phyloP scores from a whole-genome alignment of 768 basidiomycete genomes.

The Agaricus blazei region DNA sequence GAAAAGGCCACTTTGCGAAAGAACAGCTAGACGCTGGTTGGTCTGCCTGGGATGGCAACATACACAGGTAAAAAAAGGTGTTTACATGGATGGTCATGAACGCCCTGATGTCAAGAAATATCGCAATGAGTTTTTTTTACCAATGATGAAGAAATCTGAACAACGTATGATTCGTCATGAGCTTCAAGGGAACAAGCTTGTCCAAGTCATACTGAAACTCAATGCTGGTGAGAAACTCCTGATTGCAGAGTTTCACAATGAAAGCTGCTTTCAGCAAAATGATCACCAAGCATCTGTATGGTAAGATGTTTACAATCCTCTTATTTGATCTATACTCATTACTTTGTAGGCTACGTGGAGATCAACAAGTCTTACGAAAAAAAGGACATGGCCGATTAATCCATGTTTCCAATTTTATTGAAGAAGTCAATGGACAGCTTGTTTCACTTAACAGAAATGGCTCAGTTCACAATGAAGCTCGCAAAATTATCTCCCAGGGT shows the following conservation, averaged over 20 bases:
- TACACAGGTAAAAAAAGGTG: conserved; percentile 23
- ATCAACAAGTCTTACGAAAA: conserved; percentile 19
- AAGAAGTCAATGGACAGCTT: conserved; percentile 26
- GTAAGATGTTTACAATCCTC: conserved; percentile 4
- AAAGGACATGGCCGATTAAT: conserved; percentile 29
- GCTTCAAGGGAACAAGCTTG: conserved; percentile 11
- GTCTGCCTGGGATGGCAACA: conserved; percentile 25
- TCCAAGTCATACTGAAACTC: conserved; percentile 16
- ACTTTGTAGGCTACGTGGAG: conserved; percentile 10
- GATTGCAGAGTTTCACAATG: conserved; percentile 26
- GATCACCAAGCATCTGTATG: conserved; percentile 14
- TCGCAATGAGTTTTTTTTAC: conserved; percentile 22
- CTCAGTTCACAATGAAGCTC: conserved; percentile 22
- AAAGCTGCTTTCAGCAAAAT: conserved; percentile 24
- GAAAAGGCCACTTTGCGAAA: conserved; percentile 18
- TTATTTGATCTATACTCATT: background rate
- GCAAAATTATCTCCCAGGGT: conserved; percentile 31
- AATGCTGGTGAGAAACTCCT: conserved; percentile 19
- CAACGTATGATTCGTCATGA: conserved; percentile 14
- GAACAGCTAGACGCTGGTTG: conserved; percentile 35
- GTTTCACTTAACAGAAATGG: conserved; percentile 20
- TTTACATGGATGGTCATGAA: conserved; percentile 24
- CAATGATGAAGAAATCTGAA: conserved; percentile 18
- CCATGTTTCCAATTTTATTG: conserved; percentile 37
- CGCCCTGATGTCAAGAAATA: conserved; percentile 30